phyloP scores from a whole-genome alignment of 2,329 filamentous ascomycete species.

The Xylaria sp. region DNA sequence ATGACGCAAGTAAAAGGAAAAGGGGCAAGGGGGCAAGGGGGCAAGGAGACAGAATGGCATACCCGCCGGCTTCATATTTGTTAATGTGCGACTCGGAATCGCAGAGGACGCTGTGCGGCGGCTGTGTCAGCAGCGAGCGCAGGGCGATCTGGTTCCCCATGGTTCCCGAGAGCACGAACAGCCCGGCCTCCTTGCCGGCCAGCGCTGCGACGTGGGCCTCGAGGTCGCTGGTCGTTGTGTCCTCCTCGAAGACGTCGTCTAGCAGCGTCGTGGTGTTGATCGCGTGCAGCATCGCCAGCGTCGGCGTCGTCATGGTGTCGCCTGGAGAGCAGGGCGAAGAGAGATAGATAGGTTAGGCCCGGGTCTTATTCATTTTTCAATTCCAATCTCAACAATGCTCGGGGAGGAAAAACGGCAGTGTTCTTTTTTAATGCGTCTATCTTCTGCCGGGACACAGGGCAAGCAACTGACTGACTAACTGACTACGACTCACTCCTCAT shows the following conservation, averaged over 20 bases:
- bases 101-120: conserved; percentile 76
- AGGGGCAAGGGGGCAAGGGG: no score
- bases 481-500: conserved; percentile 46
- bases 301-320: conserved; percentile 77
- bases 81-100: conserved; percentile 77
- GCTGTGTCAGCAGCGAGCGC: conserved; percentile 74
- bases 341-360: conserved; percentile 11
- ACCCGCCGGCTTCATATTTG: conserved; percentile 64
- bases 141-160: conserved; percentile 85
- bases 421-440: no score
- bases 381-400: background rate
- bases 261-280: conserved; percentile 75
- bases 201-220: conserved; percentile 73
- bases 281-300: conserved; percentile 75
- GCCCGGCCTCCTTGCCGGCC: conserved; percentile 72
- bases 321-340: conserved; percentile 52
- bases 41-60: conserved; percentile 12
- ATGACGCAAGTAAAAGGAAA: background rate
- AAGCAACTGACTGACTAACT: background rate
- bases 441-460: no score
- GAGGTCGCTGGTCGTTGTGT: conserved; percentile 74
- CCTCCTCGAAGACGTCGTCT: conserved; percentile 82
- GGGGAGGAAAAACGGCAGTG: no score
- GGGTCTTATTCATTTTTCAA: background rate
- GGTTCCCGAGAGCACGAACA: conserved; percentile 81